Base-by-base conservation (phyloP, 148 eudicot species). In the Arbutus unedo region DNA sequence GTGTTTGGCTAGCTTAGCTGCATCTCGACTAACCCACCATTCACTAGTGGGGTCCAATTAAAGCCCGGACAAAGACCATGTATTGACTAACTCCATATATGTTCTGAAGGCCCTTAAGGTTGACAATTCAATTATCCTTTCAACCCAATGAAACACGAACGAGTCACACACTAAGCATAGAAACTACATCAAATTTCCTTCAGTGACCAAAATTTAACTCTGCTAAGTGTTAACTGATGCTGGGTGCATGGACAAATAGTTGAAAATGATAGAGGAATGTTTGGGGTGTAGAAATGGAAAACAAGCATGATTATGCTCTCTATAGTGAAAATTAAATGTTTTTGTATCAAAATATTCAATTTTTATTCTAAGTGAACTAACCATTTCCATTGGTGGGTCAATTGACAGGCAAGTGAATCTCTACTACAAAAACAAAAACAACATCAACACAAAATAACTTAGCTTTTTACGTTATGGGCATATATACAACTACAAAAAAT, bases 361-460 rank as follows among this genome's bases (percentile, higher is more conserved):
- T 53, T 7, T 54, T 21, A 38, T 5, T 15, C 10, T 21, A 21
- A 53, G 38, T 31, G 38, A 31, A 31, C 64, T 51, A 77, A 54
- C 13, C 44, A 41, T 38, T 56, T 77, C 8, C 19, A 18, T 77
- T 8, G 13, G 6, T 38, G 14, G 77, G 23, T 25, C 50, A 19
- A 77, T 53, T 21, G 13, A 77, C 16, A 77, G 79, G 59, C 67
- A 41, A 56, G 80, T 43, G 48, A 78, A 49, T 75, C 53, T 75
- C 9, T 31, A 41, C 8, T 16, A 41, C 64, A 38, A 78, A 38
- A 43, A 78, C 9, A 11, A 38, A 15, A 31, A 14, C 13, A 54
- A 15, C 44, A 55, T 21, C 21, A 75, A 50, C 41, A 2, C 4
- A 75, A 50, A 49, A 3, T 4, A 75, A 5, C 49, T 1, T 21